Percentiles rank a stretch among this genome's conserved stretches.
These are phyloP conservation scores for Penicillium paradoxum DNA, from an alignment of 495 filamentous ascomycete species.

Conservation along the genomic window DNA sequence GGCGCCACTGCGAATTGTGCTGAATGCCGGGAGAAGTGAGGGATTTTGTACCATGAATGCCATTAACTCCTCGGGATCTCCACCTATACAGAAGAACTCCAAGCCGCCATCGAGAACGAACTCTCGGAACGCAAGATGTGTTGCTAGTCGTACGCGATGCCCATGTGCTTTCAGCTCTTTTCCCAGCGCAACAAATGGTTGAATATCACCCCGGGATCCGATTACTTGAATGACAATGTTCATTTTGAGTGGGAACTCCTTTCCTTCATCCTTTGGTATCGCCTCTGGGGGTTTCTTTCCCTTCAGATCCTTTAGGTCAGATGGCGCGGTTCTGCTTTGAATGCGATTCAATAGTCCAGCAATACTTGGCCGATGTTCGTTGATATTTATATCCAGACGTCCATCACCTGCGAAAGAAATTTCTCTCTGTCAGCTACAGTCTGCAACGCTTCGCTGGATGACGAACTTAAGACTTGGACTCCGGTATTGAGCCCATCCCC, in stretches of 20 bases:
- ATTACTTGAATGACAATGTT: conserved; percentile 82
- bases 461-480: conserved; percentile 20
- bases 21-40: conserved; percentile 67
- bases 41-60: conserved; percentile 86
- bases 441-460: background rate
- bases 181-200: conserved; percentile 69
- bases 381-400: conserved; percentile 24
- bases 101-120: conserved; percentile 67
- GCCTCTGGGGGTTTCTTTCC: background rate
- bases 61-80: conserved; percentile 77
- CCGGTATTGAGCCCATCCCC: conserved; percentile 24
- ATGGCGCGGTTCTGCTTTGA: conserved; percentile 5
- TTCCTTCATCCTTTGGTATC: conserved; percentile 49
- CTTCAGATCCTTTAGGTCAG: conserved; percentile 11
- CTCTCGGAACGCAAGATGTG: conserved; percentile 64
- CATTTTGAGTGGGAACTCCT: conserved; percentile 51
- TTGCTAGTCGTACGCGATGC: conserved; percentile 74
- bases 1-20: conserved; percentile 62
- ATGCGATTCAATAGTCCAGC: conserved; percentile 20
- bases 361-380: conserved; percentile 20
- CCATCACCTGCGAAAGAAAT: conserved; percentile 18
- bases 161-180: conserved; percentile 60
- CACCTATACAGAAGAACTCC: conserved; percentile 78
- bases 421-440: background rate
- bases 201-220: conserved; percentile 74